A percentile compares a stretch with the other conserved stretches of the same genome.
Evolutionary conservation across 495 filamentous ascomycete species (phyloP).

Genomic region (Annulohypoxylon nitens): DNA sequence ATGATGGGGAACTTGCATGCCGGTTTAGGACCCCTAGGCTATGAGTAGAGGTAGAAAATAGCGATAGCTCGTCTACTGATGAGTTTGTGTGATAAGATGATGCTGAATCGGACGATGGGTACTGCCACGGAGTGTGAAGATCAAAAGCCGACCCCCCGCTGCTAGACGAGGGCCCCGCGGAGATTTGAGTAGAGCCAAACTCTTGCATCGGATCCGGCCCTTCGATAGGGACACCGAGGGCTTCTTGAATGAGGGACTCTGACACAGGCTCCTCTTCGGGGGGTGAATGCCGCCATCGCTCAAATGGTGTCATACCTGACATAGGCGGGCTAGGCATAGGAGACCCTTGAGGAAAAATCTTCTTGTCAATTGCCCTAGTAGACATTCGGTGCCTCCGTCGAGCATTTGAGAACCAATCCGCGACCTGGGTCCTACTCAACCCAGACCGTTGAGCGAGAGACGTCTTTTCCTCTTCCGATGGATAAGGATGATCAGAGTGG

Average conservation of each 20-base stretch:
- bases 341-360: conserved; percentile 31
- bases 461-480: conserved; percentile 24
- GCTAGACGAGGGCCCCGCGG: conserved; percentile 1
- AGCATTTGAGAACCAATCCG: conserved; percentile 41
- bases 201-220: background rate
- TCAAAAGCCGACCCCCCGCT: conserved; percentile 8
- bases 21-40: background rate
- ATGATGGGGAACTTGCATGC: background rate
- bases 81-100: conserved; percentile 21
- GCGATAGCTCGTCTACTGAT: conserved; percentile 16
- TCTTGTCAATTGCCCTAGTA: conserved; percentile 1
- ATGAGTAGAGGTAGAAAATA: background rate
- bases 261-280: conserved; percentile 34
- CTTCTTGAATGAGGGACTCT: conserved; percentile 18
- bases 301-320: conserved; percentile 39
- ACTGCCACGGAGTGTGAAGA: background rate
- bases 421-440: conserved; percentile 33
- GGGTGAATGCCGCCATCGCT: conserved; percentile 41
- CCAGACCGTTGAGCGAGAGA: conserved; percentile 33
- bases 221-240: conserved; percentile 7
- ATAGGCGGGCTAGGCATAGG: conserved; percentile 34
- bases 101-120: conserved; percentile 27
- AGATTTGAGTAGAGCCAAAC: background rate
- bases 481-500: conserved; percentile 35
- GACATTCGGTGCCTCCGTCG: conserved; percentile 31